Base-by-base conservation (phyloP, 192 early-diverging fungal species). In the Coemansia sp. region DNA sequence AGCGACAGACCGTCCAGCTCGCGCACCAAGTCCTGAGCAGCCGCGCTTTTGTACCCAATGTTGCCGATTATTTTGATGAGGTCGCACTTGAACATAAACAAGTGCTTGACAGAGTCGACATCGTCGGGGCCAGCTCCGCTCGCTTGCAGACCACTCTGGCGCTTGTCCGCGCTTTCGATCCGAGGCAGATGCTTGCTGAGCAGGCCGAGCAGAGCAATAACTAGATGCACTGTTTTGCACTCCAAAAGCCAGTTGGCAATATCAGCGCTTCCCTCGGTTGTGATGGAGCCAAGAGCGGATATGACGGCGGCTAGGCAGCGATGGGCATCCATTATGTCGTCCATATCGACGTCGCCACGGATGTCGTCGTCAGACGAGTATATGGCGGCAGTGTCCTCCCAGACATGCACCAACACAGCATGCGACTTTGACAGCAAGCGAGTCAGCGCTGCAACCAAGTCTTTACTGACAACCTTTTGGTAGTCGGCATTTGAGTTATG, bases 31-130 rank as follows among this genome's bases (percentile, higher is more conserved):
- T 83, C 65, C 66, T 77, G 80, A 17, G 56, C 71, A 1, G 47
- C 42, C 3, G 29, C 12, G 61, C 64, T 70, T n/a, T 59, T 43
- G 65, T 77, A 37, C 5, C 75, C 62, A 6, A 65, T n/a, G 40
- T 83, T 77, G 37, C 75, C 74, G 32, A 83, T 65, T 17, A 83
- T 71, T 31, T 60, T 53, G 57, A 83, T 71, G 29, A 83, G 62
- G 19, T 74, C 67, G n/a, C 75, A 51, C 62, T 83, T 83, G 54
- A 83, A 77, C 74, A 73, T 76, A 60, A 82, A 82, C 39, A 76
- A 45, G 15, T 41, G 59, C 10, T 49, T 22, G 37, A 70, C 27
- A 6, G 70, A 47, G 2, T 45, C 25, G 49, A 22, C n/a, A 0
- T 38, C 17, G 53, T 27, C 40, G 24, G 59, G 6, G 0, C 25